Evolutionary conservation across 164 flowering plant genomes (phyloP), one percentile per base, ranked within the genome.

Genomic region (Paratinospora sagittata): DNA sequence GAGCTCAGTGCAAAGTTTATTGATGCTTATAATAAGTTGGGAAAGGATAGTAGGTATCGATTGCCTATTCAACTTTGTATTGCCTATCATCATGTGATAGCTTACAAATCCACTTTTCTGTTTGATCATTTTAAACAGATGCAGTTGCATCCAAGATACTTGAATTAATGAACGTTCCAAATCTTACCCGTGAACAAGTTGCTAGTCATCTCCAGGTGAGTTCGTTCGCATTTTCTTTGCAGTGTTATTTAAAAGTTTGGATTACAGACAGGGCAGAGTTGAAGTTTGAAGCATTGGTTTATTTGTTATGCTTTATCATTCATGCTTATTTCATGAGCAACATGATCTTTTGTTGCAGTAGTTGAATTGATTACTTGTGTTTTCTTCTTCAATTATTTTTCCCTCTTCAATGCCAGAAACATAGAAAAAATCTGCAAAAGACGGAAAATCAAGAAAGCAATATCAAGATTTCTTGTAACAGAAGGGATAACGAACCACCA

Each of bases 161-260:
- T 14, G 69, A 75, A 24, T 11, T 66, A 16, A 80, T 84, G 84
- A 72, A 80, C 61, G 75, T 47, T 19, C 83, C 83, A 0, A 65
- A 57, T 24, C 73, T 81, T 17, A 80, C 76, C 17, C 73, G 86
- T 30, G 81, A 73, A 60, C 76, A 78, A 45, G 75, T 83, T 74
- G 81, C 83, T 10, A 81, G 84, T 72, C 86, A 83, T 71, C 81
- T 83, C 23, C 86, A 83, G 79, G 86, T 81, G 30, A 72, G 65
- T 73, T 27, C 17, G 27, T 17, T 65, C n/a, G 43, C n/a, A 17
- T 27, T 13, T 12, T 30, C 27, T 36, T 8, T 27, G 11, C 24
- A 57, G 36, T 66, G n/a, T 23, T 30, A 49, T 2, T 73, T 74
- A 16, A 6, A 33, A 41, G n/a, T 39, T 10, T 12, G 14, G 16